These are phyloP conservation scores for Barnettozyma pratensis DNA, from an alignment of 805 yeast genomes.

Conservation along the genomic window DNA sequence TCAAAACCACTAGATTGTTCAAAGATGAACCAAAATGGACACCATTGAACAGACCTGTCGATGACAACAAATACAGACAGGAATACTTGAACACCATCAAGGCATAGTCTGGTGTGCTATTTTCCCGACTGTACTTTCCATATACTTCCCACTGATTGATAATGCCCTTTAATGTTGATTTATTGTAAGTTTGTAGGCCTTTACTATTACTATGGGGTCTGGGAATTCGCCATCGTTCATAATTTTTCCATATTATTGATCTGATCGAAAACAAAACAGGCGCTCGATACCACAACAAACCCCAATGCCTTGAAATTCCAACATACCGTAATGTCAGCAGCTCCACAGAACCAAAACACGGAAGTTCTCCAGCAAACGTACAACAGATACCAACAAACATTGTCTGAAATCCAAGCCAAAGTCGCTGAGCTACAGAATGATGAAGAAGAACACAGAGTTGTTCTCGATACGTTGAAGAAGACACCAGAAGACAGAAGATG, in stretches of 20 bases:
- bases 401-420: constrained; percentile 42
- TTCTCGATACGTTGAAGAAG: constrained; percentile 48
- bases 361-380: constrained; percentile 43
- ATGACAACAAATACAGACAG: constrained; percentile 38
- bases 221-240: not conserved
- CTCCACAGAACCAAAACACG: constrained; percentile 2
- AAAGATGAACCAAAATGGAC: constrained; percentile 97
- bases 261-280: not conserved
- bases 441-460: constrained; percentile 45
- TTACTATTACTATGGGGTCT: too few relatives aligned
- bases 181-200: too few relatives aligned
- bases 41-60: constrained; percentile 70
- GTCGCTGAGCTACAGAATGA: constrained; percentile 44
- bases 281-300: not conserved
- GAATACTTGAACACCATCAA: constrained; percentile 35
- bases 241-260: not conserved
- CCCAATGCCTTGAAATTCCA: not conserved
- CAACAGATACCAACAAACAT: constrained; percentile 45
- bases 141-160: not conserved
- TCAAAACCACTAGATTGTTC: constrained; percentile 78
- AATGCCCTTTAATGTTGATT: too few relatives aligned
- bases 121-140: not conserved
- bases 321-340: not conserved
- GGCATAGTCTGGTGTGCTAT: not conserved
- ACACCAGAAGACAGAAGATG: constrained; percentile 65